Base-by-base conservation (phyloP, 2,329 filamentous ascomycete species). In the Fusarium longipes region DNA sequence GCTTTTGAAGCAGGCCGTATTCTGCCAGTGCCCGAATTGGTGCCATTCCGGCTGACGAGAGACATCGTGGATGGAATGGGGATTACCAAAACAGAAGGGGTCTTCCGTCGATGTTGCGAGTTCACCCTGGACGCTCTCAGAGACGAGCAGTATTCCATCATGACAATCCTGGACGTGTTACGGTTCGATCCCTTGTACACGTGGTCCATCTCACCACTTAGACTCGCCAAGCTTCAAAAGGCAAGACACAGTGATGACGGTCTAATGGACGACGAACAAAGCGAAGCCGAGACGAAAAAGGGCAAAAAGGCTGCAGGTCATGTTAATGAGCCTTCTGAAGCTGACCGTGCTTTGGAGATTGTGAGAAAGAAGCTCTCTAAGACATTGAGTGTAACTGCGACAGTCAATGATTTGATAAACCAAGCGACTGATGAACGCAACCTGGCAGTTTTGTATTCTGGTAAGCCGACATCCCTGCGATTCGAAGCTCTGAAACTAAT, bases 51-150 rank as follows among this genome's bases (percentile, higher is more conserved):
- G 1, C 82, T 99, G 52, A 98, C 96, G 11, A 87, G 96, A 53
- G 96, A 99, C 73, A 90, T 99, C 53, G 92, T 98, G 7, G 96
- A 99, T 75, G 96, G 93, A 25, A 97, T 99, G 92, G 96, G 96
- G 27, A 91, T 97, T 70, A 96, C 93, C 4, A 93, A 92, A 73
- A 97, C 94, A 0, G 96, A 99, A 78, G 96, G 96, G 5, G 93
- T 98, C 0, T 99, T 98, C 82, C 88, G 96, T 9, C 89, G 96
- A n/a, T 98, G 95, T 79, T 99, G 96, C 77, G 96, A 99, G 77
- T 98, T 98, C 77, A 98, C 94, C 0, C 87, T 99, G 30, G 93
- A 97, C 65, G 94, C 96, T 3, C 83, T 99, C 33, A 90, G 96
- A n/a, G 92, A 97, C 73, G 96, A 99, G 77, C 92, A 92, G 14